Evolutionary conservation across 108 stramenopile species (phyloP).

Genomic region (Nannochloropsis salina): DNA sequence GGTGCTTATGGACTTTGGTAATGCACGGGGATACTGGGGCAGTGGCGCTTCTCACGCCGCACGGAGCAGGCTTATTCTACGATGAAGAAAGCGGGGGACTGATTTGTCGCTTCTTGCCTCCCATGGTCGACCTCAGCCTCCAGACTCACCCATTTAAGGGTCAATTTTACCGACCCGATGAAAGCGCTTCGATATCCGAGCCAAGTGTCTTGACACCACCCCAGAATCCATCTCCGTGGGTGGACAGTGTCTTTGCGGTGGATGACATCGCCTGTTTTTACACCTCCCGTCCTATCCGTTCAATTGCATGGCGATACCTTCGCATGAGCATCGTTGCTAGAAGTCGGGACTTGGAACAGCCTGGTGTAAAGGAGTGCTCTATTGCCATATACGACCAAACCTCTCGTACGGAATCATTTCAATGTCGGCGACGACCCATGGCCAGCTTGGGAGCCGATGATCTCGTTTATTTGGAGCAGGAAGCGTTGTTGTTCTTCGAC

Average conservation of each 20-base stretch:
- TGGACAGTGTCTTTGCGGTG: neutral
- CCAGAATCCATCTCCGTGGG: neutral
- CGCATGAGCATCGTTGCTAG: neutral
- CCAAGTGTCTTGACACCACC: conserved; percentile 19
- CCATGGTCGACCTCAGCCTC: neutral
- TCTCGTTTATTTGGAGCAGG: neutral
- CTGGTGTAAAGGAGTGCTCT: neutral
- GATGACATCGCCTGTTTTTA: neutral
- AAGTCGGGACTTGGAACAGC: neutral
- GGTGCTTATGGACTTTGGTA: neutral
- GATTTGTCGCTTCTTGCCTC: neutral
- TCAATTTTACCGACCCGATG: neutral
- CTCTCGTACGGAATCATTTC: neutral
- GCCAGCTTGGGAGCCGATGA: neutral
- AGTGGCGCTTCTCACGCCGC: neutral
- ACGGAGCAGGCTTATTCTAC: neutral
- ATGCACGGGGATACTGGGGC: neutral
- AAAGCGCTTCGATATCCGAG: neutral
- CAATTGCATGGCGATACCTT: neutral
- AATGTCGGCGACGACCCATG: conserved; percentile 11
- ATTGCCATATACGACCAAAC: conserved; percentile 2
- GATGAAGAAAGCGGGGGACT: neutral
- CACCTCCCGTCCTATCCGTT: neutral
- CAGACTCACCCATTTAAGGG: neutral
- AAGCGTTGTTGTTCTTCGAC: conserved; percentile 3